These are phyloP conservation scores for Corynespora cassiicola DNA, from an alignment of 2,329 filamentous ascomycete genomes.

Conservation along the genomic window DNA sequence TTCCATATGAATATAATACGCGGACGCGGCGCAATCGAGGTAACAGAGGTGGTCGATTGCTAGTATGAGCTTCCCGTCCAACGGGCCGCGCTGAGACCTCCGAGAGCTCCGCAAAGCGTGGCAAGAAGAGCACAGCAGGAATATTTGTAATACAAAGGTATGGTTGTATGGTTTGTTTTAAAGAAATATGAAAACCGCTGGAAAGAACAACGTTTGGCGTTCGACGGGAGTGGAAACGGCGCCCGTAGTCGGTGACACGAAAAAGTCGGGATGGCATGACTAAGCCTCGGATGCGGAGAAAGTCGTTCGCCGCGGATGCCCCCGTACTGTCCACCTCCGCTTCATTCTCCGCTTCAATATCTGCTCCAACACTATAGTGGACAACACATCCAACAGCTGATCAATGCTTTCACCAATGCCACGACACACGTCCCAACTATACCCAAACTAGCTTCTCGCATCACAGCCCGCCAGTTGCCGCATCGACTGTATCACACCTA, in stretches of 20 bases:
- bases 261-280: slow-evolving; percentile 21
- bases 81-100: slow-evolving; percentile 22
- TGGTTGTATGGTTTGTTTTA: slow-evolving; percentile 1
- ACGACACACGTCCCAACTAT: too few relatives aligned
- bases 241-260: slow-evolving; percentile 11
- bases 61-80: slow-evolving; percentile 27
- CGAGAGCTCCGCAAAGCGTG: slow-evolving; percentile 8
- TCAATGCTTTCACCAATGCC: too few relatives aligned
- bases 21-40: slow-evolving; percentile 16
- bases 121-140: too few relatives aligned
- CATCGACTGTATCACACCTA: background rate
- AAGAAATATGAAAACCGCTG: background rate
- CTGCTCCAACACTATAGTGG: too few relatives aligned
- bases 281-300: slow-evolving; percentile 3
- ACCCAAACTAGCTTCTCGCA: too few relatives aligned
- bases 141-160: too few relatives aligned
- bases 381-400: too few relatives aligned
- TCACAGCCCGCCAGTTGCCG: too few relatives aligned
- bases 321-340: background rate
- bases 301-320: background rate
- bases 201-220: background rate
- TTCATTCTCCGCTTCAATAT: background rate
- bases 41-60: slow-evolving; percentile 17
- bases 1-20: slow-evolving; percentile 24
- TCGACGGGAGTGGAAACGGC: slow-evolving; percentile 6